Evolutionary conservation across 164 flowering plant genomes (phyloP).

Genomic region (Annona squamosa): DNA sequence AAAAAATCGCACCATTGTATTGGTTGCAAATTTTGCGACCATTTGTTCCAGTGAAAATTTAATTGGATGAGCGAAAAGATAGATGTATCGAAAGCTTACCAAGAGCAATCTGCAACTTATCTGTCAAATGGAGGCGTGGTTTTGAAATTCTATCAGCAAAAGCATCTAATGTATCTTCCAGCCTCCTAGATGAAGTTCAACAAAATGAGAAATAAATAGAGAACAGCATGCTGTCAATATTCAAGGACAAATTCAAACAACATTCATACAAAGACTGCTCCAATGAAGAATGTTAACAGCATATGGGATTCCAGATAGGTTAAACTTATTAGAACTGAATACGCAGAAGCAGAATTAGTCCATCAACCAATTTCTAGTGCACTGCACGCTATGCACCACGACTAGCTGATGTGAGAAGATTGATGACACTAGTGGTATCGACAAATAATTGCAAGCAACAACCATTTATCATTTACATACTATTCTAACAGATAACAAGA

Average conservation of each 20-base stretch:
- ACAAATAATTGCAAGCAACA: no score
- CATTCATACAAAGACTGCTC: not conserved
- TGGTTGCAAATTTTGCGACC: not conserved
- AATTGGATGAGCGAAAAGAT: not conserved
- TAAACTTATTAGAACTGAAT: not conserved
- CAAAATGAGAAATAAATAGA: not conserved
- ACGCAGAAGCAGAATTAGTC: not conserved
- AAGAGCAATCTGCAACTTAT: conserved; percentile 93
- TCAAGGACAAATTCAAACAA: not conserved
- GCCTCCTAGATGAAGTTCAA: conserved; percentile 38
- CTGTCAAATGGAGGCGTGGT: conserved; percentile 79
- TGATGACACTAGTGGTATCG: not conserved
- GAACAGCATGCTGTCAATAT: not conserved
- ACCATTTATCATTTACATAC: not conserved
- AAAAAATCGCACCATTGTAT: not conserved
- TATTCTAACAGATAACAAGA: not conserved
- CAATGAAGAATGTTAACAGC: not conserved
- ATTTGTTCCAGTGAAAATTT: not conserved
- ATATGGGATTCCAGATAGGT: not conserved
- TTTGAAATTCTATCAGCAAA: conserved; percentile 83
- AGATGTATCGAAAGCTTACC: conserved; percentile 38
- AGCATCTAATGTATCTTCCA: conserved; percentile 81
- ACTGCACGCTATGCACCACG: not conserved
- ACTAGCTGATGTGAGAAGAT: not conserved
- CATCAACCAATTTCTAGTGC: not conserved